A percentile compares a stretch with the other conserved stretches of the same genome.
Conservation (phyloP, 106 monocot species). For the Agapanthus africanus region DNA sequence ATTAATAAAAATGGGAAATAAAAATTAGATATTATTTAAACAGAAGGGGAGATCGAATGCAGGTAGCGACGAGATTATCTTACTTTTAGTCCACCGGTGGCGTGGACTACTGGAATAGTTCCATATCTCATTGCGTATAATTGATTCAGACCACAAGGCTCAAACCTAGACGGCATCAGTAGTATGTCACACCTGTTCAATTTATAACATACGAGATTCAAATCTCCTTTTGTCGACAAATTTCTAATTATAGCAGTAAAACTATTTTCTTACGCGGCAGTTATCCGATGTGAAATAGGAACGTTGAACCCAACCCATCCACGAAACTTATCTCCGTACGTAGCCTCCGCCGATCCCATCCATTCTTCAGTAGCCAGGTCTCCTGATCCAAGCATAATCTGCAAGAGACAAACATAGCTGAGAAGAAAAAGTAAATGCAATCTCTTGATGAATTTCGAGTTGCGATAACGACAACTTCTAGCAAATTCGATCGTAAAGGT, state of each 20-base stretch:
- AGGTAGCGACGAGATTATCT: constrained; percentile 11
- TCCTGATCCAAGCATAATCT: constrained; percentile 98
- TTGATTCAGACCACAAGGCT: constrained; percentile 93
- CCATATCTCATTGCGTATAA: constrained; percentile 95
- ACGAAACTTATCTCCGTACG: constrained; percentile 65
- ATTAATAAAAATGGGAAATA: constrained; percentile 3
- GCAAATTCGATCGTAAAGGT: background rate
- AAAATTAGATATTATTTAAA: background rate
- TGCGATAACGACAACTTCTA: background rate
- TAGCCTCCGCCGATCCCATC: constrained; percentile 74
- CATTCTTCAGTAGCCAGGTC: constrained; percentile 59
- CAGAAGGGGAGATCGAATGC: background rate
- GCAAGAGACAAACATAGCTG: constrained; percentile 1
- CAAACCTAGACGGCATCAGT: constrained; percentile 94
- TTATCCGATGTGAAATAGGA: constrained; percentile 76
- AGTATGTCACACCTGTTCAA: constrained; percentile 83
- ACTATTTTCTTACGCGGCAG: constrained; percentile 55
- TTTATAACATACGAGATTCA: constrained; percentile 13
- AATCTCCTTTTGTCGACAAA: background rate
- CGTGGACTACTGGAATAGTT: constrained; percentile 77
- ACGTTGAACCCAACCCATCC: constrained; percentile 98
- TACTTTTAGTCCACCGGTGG: constrained; percentile 83
- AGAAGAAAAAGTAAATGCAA: background rate
- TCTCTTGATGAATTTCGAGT: too few relatives aligned
- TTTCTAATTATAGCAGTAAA: constrained; percentile 1